Percentiles rank a stretch among this genome's conserved stretches.
Conservation (phyloP, 2,329 filamentous ascomycete genomes). For the Dactylella cylindrospora region DNA sequence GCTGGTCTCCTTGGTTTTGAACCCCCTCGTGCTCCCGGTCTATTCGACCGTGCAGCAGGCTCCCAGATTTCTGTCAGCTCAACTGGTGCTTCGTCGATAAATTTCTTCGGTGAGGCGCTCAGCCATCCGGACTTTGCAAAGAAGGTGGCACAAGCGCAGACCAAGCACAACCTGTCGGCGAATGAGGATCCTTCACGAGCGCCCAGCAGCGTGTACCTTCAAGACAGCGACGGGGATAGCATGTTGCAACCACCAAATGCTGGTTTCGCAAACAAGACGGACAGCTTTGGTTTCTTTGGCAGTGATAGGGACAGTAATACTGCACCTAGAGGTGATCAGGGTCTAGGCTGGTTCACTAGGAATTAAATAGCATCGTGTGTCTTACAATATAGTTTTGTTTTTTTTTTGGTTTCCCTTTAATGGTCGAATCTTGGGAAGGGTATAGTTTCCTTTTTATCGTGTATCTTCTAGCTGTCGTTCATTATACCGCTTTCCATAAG, state of each 20-base stretch:
- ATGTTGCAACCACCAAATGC: slow-evolving; percentile 25
- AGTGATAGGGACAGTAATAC: slow-evolving; percentile 24
- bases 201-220: slow-evolving; percentile 33
- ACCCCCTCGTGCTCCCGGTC: slow-evolving; percentile 33
- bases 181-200: slow-evolving; percentile 12
- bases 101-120: slow-evolving; percentile 41
- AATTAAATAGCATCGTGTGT: slow-evolving; percentile 31
- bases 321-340: slow-evolving; percentile 36
- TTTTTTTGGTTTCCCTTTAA: neutral
- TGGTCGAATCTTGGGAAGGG: neutral
- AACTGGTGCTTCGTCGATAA: slow-evolving; percentile 40
- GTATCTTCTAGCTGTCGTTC: slow-evolving; percentile 2
- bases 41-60: slow-evolving; percentile 33
- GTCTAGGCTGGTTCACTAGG: slow-evolving; percentile 40
- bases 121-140: slow-evolving; percentile 40
- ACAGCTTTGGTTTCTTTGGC: slow-evolving; percentile 43
- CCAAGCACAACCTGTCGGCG: slow-evolving; percentile 13
- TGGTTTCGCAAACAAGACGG: slow-evolving; percentile 18
- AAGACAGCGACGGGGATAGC: slow-evolving; percentile 10
- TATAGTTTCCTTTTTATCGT: slow-evolving; percentile 2
- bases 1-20: slow-evolving; percentile 37
- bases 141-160: slow-evolving; percentile 31
- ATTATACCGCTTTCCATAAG: slow-evolving; percentile 14
- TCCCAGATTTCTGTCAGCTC: slow-evolving; percentile 41
- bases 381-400: slow-evolving; percentile 1